phyloP scores from a whole-genome alignment of 2,329 filamentous ascomycete genomes.

The Dactylella cylindrospora region DNA sequence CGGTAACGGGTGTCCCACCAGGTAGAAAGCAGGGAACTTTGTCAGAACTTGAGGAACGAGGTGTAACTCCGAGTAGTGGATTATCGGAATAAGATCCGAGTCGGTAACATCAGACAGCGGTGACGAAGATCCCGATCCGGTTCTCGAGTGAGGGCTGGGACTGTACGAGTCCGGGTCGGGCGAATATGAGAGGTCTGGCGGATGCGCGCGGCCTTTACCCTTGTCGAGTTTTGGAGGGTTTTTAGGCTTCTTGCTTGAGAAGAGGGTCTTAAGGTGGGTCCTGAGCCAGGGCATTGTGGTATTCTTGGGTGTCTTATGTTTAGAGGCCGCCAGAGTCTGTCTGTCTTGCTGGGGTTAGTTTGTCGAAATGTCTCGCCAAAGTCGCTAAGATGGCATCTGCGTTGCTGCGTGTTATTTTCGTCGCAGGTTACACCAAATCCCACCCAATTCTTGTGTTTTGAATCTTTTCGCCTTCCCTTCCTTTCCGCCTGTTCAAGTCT shows the following conservation, averaged over 20 bases:
- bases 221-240: constrained; percentile 28
- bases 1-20: constrained; percentile 30
- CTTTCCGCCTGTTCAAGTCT: too few relatives aligned
- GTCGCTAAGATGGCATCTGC: too few relatives aligned
- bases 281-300: constrained; percentile 24
- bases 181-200: too few relatives aligned
- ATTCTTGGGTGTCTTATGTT: too few relatives aligned
- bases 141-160: neutral
- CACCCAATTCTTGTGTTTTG: too few relatives aligned
- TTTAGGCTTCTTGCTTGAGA: constrained; percentile 26
- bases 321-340: too few relatives aligned
- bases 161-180: neutral
- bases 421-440: too few relatives aligned
- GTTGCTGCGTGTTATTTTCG: too few relatives aligned
- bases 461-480: too few relatives aligned
- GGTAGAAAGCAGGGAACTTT: constrained; percentile 30
- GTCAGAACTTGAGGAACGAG: constrained; percentile 23
- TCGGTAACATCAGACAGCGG: constrained; percentile 17
- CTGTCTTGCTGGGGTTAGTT: too few relatives aligned
- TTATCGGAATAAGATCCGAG: constrained; percentile 26
- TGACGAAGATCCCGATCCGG: neutral
- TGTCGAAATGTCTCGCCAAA: too few relatives aligned
- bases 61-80: constrained; percentile 28
- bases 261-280: constrained; percentile 24
- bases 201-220: constrained; percentile 26